These are phyloP conservation scores for Euphorbia celastroides DNA, from an alignment of 441 rosid species.

Conservation along the genomic window DNA sequence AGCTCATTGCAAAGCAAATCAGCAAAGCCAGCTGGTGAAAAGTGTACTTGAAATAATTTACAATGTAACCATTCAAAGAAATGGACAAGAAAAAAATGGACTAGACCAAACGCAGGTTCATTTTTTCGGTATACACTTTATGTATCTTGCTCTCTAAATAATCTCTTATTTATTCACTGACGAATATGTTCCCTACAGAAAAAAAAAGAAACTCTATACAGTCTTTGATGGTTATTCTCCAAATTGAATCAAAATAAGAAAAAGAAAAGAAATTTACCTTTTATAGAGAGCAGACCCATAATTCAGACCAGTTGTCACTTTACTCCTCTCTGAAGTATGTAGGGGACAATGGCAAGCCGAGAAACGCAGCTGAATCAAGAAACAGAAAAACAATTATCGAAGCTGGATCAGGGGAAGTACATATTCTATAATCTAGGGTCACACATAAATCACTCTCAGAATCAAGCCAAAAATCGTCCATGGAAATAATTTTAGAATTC, in stretches of 20 bases:
- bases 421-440: too few species aligned
- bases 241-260: neutral
- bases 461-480: too few species aligned
- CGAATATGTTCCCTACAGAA: slow-evolving; percentile 3
- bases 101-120: neutral
- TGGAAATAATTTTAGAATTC: too few species aligned
- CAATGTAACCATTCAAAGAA: slow-evolving; percentile 2
- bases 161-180: slow-evolving; percentile 2
- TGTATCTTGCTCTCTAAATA: neutral
- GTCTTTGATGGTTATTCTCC: neutral
- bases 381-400: too few species aligned
- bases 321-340: neutral
- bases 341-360: slow-evolving; percentile 8
- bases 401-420: too few species aligned
- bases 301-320: slow-evolving; percentile 10
- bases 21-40: slow-evolving; percentile 3
- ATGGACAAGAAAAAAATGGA: slow-evolving; percentile 1
- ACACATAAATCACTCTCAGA: too few species aligned
- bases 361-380: neutral
- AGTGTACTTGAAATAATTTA: neutral
- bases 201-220: neutral
- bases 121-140: neutral
- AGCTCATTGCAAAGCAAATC: neutral
- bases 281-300: slow-evolving; percentile 1
- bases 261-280: neutral